phyloP scores from a whole-genome alignment of 768 basidiomycete genomes.

The Pisolithus albus region DNA sequence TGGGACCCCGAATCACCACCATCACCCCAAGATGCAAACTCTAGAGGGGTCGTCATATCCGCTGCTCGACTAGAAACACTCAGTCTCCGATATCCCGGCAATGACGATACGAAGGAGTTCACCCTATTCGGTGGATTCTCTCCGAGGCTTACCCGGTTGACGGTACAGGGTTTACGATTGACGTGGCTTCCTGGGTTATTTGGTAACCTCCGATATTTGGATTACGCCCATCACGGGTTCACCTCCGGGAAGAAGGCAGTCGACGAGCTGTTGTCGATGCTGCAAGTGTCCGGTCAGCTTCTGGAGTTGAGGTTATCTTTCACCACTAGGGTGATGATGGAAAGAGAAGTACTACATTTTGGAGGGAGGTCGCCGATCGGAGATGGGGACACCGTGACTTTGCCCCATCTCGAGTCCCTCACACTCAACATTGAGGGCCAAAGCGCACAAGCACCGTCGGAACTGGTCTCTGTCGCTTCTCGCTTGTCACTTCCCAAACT shows the following conservation, averaged over 20 bases:
- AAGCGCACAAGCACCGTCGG: slow-evolving; percentile 60
- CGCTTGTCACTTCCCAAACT: slow-evolving; percentile 45
- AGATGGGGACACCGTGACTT: slow-evolving; percentile 27
- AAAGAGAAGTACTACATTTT: slow-evolving; percentile 12
- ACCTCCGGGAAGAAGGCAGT: slow-evolving; percentile 50
- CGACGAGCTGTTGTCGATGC: slow-evolving; percentile 50
- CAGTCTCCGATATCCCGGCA: slow-evolving; percentile 50
- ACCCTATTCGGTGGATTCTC: slow-evolving; percentile 55
- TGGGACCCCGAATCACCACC: slow-evolving; percentile 17
- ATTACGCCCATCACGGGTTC: slow-evolving; percentile 71
- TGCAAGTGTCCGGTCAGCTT: slow-evolving; percentile 47
- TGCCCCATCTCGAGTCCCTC: slow-evolving; percentile 43
- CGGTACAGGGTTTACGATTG: slow-evolving; percentile 58
- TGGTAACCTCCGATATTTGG: slow-evolving; percentile 52
- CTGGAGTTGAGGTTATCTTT: slow-evolving; percentile 52
- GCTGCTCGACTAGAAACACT: slow-evolving; percentile 48
- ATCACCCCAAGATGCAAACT: slow-evolving; percentile 1
- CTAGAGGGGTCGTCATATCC: slow-evolving; percentile 20
- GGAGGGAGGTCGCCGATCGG: slow-evolving; percentile 18
- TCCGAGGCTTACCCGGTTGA: slow-evolving; percentile 48
- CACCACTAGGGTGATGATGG: slow-evolving; percentile 29
- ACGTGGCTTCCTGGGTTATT: slow-evolving; percentile 59
- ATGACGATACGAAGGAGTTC: slow-evolving; percentile 67
- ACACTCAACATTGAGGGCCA: slow-evolving; percentile 44
- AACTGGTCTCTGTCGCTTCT: slow-evolving; percentile 46